Evolutionary conservation across 768 basidiomycete species (phyloP).

Genomic region (Dictyophora rubrovolvata): DNA sequence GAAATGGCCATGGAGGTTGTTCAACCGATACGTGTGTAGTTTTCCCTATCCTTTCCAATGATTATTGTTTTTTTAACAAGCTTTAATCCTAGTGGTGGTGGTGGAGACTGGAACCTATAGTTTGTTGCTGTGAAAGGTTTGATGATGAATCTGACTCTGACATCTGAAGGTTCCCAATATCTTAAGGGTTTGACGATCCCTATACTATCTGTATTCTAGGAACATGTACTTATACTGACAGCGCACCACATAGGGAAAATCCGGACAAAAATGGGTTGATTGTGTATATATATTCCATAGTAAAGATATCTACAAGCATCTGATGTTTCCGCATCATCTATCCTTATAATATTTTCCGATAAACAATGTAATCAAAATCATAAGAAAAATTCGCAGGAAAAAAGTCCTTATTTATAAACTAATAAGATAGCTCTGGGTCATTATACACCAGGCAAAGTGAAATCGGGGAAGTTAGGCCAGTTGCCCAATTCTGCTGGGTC

Average conservation of each 20-base stretch:
- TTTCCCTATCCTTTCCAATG: neutral
- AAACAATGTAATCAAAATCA: neutral
- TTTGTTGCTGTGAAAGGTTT: slow-evolving; percentile 47
- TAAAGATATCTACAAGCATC: too few species aligned
- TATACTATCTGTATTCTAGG: neutral
- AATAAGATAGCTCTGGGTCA: neutral
- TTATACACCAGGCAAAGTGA: slow-evolving; percentile 54
- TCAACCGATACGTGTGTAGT: slow-evolving; percentile 58
- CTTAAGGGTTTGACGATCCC: neutral
- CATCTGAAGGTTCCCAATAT: neutral
- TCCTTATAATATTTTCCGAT: too few species aligned
- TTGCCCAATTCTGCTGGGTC: slow-evolving; percentile 51
- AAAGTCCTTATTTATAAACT: neutral
- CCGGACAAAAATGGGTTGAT: too few species aligned
- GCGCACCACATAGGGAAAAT: neutral
- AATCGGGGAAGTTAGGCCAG: slow-evolving; percentile 65
- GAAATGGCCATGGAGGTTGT: slow-evolving; percentile 52
- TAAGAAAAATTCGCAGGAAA: neutral
- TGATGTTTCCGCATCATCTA: too few species aligned
- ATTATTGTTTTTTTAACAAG: neutral
- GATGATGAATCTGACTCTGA: slow-evolving; percentile 43
- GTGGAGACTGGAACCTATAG: slow-evolving; percentile 58
- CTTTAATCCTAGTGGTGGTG: slow-evolving; percentile 62
- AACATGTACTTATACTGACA: neutral
- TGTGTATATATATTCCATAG: too few species aligned